Evolutionary conservation across 2,329 filamentous ascomycete species (phyloP).

Genomic region (Verticillium nonalfalfae): DNA sequence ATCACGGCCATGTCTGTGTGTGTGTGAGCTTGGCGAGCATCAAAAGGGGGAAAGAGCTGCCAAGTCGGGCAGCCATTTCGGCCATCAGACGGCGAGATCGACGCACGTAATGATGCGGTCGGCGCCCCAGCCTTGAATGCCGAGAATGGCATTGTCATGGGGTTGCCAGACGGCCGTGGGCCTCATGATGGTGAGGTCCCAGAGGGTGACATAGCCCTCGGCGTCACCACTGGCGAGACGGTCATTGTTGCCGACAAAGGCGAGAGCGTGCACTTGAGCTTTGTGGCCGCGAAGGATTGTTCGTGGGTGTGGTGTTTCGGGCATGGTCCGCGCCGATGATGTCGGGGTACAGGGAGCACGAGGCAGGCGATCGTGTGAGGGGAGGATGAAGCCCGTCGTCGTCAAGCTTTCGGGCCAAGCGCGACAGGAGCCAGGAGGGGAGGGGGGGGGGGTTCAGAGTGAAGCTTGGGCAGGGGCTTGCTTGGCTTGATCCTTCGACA

Average conservation of each 20-base stretch:
- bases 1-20: slow-evolving; percentile 76
- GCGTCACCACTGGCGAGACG: slow-evolving; percentile 82
- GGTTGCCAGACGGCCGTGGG: slow-evolving; percentile 81
- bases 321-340: slow-evolving; percentile 9
- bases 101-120: slow-evolving; percentile 78
- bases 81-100: neutral
- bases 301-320: slow-evolving; percentile 34
- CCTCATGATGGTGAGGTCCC: slow-evolving; percentile 78
- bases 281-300: slow-evolving; percentile 79
- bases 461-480: neutral
- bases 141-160: slow-evolving; percentile 72
- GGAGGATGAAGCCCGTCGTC: neutral
- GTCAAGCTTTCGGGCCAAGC: neutral
- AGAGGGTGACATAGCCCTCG: slow-evolving; percentile 81
- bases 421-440: neutral
- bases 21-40: neutral
- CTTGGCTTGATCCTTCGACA: neutral
- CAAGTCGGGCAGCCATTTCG: neutral
- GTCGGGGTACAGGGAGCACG: neutral
- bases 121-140: slow-evolving; percentile 63
- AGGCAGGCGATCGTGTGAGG: neutral
- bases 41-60: neutral
- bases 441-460: neutral
- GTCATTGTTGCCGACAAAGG: slow-evolving; percentile 66
- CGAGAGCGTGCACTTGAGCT: slow-evolving; percentile 69